Conservation (phyloP, 139 green algal species). For the Picochlorum sp. region DNA sequence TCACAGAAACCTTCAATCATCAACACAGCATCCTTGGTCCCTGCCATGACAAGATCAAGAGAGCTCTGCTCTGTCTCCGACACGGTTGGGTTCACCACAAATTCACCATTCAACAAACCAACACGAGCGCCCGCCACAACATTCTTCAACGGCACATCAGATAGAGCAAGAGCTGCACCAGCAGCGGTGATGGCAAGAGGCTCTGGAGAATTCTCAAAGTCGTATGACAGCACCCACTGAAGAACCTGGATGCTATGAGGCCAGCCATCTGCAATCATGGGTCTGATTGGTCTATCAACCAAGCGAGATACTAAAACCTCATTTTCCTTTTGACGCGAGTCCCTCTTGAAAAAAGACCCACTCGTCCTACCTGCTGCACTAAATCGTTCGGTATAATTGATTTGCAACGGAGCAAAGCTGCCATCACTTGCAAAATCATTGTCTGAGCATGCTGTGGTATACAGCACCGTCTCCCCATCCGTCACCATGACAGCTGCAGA, state of each 20-base stretch:
- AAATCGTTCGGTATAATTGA: slow-evolving; percentile 93
- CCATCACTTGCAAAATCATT: slow-evolving; percentile 48
- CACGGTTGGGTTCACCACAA: slow-evolving; percentile 79
- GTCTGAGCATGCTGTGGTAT: slow-evolving; percentile 76
- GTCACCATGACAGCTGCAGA: slow-evolving; percentile 79
- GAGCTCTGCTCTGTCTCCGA: slow-evolving; percentile 44
- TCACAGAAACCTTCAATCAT: slow-evolving; percentile 98
- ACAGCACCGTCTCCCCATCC: slow-evolving; percentile 88
- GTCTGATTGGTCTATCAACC: slow-evolving; percentile 87
- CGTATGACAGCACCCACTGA: slow-evolving; percentile 79
- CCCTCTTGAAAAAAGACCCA: slow-evolving; percentile 83
- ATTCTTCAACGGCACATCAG: slow-evolving; percentile 72
- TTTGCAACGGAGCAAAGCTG: slow-evolving; percentile 80
- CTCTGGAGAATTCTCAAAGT: slow-evolving; percentile 69
- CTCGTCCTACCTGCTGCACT: slow-evolving; percentile 79
- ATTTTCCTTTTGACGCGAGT: slow-evolving; percentile 70
- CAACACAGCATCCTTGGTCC: slow-evolving; percentile 80
- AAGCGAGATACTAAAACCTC: slow-evolving; percentile 82
- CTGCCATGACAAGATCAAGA: slow-evolving; percentile 87
- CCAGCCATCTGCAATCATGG: slow-evolving; percentile 87
- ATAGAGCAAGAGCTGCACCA: slow-evolving; percentile 68
- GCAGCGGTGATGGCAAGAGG: slow-evolving; percentile 91
- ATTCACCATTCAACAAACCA: slow-evolving; percentile 47
- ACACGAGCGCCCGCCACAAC: slow-evolving; percentile 84
- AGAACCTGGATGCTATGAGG: slow-evolving; percentile 79